Evolutionary conservation across 352 stramenopile genomes (phyloP), one percentile per base, ranked within the genome.

Genomic region (Pythium aristosporum): DNA sequence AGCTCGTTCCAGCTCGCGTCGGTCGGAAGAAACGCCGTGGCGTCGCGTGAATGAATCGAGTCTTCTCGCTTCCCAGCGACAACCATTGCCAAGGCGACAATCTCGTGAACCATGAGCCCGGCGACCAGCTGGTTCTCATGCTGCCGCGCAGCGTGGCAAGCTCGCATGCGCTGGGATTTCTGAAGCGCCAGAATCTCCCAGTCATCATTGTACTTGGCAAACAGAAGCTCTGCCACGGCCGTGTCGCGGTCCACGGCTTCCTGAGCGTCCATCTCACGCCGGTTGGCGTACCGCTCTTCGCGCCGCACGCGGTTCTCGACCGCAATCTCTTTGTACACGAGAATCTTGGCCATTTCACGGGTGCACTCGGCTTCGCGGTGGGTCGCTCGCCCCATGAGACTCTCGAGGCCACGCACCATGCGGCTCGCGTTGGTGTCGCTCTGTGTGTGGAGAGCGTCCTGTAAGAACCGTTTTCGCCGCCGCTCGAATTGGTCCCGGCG

Each of bases 251-350:
- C 73, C 18, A 91, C 68, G 15, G 74, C 72, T 16, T 76, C 67
- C 11, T 76, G 48, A 1, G 48, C 59, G 46, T 92, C 83, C 20
- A 68, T 63, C 37, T 81, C 69, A 12, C 77, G 63, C 28, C 89
- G 83, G 15, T 77, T 74, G 3, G 64, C 51, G 49, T 94, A 92
- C 25, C 75, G 69, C 57, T 69, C 61, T 34, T 76, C 67, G 9
- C 83, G 80, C 49, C 74, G 69, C 10, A 61, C 53, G 12, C 83
- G 72, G 44, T 94, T 94, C 65, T 88, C 82, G 0, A 61, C 63
- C 39, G 73, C 76, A 53, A 94, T 72, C 23, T 87, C 71, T 50
- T 90, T 91, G 77, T 88, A 94, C 11, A 76, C 48, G 8, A 88
- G 37, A 30, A 92, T 79, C 36, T 77, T 74, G n/a, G 67, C 63